phyloP scores from a whole-genome alignment of 225 moss, liverwort and hornwort genomes.

The Marchantia polymorpha region DNA sequence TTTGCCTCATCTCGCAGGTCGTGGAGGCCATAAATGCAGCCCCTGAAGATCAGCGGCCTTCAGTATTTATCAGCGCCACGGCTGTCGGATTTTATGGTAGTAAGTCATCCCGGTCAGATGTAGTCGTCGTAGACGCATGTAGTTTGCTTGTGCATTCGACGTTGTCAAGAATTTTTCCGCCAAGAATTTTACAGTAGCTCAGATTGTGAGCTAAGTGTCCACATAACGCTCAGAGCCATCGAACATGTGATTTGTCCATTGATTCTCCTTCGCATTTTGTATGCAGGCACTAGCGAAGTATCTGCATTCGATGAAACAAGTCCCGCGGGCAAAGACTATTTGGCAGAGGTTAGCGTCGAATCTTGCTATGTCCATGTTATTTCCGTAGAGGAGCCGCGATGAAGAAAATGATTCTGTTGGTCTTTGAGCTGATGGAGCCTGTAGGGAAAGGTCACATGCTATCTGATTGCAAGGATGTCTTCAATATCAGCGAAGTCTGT shows the following conservation, averaged over 20 bases:
- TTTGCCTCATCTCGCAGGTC: constrained; percentile 39
- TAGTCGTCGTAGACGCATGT: neutral
- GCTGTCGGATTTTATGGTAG: constrained; percentile 90
- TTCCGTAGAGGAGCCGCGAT: neutral
- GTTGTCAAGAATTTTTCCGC: neutral
- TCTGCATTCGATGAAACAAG: constrained; percentile 94
- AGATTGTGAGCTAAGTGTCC: neutral
- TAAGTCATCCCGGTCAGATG: constrained; percentile 28
- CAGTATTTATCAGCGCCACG: constrained; percentile 75
- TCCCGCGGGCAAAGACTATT: constrained; percentile 83
- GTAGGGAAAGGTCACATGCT: too few relatives aligned
- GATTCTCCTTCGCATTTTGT: neutral
- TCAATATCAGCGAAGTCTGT: neutral
- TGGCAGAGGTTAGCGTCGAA: constrained; percentile 64
- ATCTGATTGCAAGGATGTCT: neutral
- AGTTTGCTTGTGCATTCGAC: neutral
- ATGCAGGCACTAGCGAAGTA: constrained; percentile 85
- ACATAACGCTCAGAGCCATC: neutral
- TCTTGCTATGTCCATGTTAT: neutral
- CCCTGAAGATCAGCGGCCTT: constrained; percentile 65
- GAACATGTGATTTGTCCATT: neutral
- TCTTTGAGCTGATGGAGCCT: neutral
- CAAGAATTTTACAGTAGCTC: neutral
- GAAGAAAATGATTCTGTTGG: neutral
- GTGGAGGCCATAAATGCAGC: constrained; percentile 76